These are phyloP conservation scores for Cladosporium oxysporum DNA, from an alignment of 2,329 filamentous ascomycete species.

Conservation along the genomic window DNA sequence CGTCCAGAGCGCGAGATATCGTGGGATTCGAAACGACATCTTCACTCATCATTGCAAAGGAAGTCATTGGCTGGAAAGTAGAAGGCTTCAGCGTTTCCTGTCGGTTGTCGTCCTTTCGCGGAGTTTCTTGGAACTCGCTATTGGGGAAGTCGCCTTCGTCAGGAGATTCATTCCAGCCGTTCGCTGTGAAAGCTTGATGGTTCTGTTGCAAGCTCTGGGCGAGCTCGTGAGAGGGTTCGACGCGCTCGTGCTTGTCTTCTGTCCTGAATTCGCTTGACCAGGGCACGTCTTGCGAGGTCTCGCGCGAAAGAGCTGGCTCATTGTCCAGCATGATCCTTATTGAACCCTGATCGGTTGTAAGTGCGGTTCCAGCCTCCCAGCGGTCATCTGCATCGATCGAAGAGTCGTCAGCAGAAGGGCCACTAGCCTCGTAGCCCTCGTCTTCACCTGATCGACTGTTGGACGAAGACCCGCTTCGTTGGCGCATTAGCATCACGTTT, in stretches of 20 bases:
- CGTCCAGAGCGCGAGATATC: constrained; percentile 23
- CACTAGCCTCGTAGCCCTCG: constrained; percentile 33
- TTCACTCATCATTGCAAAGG: constrained; percentile 18
- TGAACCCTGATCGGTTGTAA: constrained; percentile 33
- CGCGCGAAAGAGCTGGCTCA: constrained; percentile 19
- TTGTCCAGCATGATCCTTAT: constrained; percentile 40
- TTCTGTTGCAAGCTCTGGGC: constrained; percentile 27
- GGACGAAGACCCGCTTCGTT: constrained; percentile 33
- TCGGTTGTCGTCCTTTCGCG: constrained; percentile 26
- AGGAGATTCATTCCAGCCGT: constrained; percentile 30
- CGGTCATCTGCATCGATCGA: constrained; percentile 9
- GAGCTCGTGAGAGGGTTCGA: constrained; percentile 22
- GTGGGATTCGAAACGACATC: constrained; percentile 23
- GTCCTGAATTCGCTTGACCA: not conserved
- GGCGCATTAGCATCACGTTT: constrained; percentile 38
- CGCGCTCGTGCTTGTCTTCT: constrained; percentile 18
- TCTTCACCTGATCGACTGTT: constrained; percentile 36
- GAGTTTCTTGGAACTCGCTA: constrained; percentile 31
- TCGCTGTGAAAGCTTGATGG: constrained; percentile 27
- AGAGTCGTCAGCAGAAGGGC: constrained; percentile 27
- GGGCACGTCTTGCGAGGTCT: not conserved
- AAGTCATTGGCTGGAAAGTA: constrained; percentile 19
- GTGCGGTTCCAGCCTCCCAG: constrained; percentile 8
- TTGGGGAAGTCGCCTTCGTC: constrained; percentile 23
- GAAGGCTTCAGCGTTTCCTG: constrained; percentile 31